phyloP scores from a whole-genome alignment of 2,329 filamentous ascomycete species.

The Neofusicoccum sp. region DNA sequence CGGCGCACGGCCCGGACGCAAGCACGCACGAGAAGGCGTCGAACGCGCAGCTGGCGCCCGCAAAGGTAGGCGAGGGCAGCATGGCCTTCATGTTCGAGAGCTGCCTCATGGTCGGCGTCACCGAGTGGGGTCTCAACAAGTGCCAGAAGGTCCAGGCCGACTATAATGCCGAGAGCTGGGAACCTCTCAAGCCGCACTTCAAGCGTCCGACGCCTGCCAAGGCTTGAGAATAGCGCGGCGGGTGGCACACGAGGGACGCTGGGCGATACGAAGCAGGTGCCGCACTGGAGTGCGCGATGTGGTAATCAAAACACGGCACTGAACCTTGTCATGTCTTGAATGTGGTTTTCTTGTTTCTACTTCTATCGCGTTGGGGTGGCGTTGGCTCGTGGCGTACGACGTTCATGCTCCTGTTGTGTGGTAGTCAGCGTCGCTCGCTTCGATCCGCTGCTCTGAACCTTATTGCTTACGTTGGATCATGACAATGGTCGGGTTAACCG shows the following conservation, averaged over 20 bases:
- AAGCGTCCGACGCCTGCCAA: slow-evolving; percentile 7
- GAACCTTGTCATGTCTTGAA: too few relatives aligned
- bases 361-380: too few relatives aligned
- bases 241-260: neutral
- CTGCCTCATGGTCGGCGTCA: slow-evolving; percentile 70
- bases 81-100: slow-evolving; percentile 72
- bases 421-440: too few relatives aligned
- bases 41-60: slow-evolving; percentile 56
- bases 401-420: too few relatives aligned
- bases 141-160: slow-evolving; percentile 71
- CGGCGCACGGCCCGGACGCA: slow-evolving; percentile 67
- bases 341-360: too few relatives aligned
- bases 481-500: too few relatives aligned
- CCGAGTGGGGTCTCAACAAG: slow-evolving; percentile 70
- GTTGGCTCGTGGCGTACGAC: too few relatives aligned
- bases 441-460: too few relatives aligned
- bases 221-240: neutral
- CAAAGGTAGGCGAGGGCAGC: slow-evolving; percentile 64
- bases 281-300: neutral
- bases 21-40: slow-evolving; percentile 61
- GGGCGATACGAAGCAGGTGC: neutral
- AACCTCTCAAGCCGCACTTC: slow-evolving; percentile 52
- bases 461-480: too few relatives aligned
- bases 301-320: too few relatives aligned
- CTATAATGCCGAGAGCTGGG: slow-evolving; percentile 85